These are phyloP conservation scores for Xylaria sp. DNA, from an alignment of 2,329 filamentous ascomycete species.

Conservation along the genomic window DNA sequence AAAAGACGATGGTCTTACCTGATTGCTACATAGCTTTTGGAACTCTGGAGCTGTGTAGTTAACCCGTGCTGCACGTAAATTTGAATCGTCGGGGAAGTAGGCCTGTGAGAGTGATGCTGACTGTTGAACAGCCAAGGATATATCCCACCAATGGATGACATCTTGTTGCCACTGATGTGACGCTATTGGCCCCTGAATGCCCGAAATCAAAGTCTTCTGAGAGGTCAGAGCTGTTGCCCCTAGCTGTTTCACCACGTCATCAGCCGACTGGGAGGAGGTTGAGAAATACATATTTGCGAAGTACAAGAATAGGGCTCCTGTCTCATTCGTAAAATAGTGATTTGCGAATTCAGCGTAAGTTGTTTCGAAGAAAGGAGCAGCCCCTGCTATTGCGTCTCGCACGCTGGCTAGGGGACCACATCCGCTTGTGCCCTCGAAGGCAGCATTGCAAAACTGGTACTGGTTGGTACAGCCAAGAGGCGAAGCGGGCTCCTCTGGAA, in stretches of 20 bases:
- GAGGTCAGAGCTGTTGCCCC: neutral
- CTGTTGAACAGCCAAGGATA: slow-evolving; percentile 1
- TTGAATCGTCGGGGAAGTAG: neutral
- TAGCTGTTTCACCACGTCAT: neutral
- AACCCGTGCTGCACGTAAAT: neutral
- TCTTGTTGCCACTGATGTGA: neutral
- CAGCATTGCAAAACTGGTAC: slow-evolving; percentile 22
- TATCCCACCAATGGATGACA: slow-evolving; percentile 2
- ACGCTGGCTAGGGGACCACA: slow-evolving; percentile 15
- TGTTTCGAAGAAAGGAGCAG: slow-evolving; percentile 7
- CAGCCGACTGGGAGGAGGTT: neutral
- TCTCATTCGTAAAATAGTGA: too few species aligned
- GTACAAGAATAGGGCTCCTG: neutral
- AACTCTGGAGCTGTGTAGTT: slow-evolving; percentile 4
- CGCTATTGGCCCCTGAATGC: slow-evolving; percentile 4
- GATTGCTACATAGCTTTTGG: slow-evolving; percentile 12
- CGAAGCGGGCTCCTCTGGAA: slow-evolving; percentile 1
- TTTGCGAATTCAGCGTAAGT: neutral
- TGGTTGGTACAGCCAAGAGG: slow-evolving; percentile 11
- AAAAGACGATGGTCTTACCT: neutral
- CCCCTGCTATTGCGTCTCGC: neutral
- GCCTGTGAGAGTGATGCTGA: neutral
- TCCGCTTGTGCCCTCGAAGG: neutral
- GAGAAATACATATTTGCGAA: neutral
- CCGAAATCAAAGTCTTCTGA: neutral